A percentile compares a stretch with the other conserved stretches of the same genome.
These are phyloP conservation scores for Monilinia fructigena DNA, from an alignment of 2,329 filamentous ascomycete genomes.

Conservation along the genomic window DNA sequence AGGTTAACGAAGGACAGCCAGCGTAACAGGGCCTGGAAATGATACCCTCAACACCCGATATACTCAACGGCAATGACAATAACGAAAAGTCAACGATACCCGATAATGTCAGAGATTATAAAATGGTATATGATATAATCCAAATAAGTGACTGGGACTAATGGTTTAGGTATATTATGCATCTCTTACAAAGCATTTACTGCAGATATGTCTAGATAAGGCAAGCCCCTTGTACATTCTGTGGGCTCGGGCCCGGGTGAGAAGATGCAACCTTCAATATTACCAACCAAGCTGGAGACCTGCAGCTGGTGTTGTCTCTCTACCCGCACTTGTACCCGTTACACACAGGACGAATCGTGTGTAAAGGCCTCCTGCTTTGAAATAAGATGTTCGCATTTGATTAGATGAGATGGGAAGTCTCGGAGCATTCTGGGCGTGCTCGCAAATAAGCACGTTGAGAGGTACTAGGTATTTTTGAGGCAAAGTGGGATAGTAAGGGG, in stretches of 20 bases:
- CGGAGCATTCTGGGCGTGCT: not conserved
- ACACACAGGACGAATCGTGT: not conserved
- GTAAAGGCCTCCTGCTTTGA: not conserved
- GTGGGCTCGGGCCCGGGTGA: not conserved
- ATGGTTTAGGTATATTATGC: not conserved
- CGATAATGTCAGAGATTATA: not conserved
- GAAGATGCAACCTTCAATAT: not conserved
- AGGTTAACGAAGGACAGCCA: not conserved
- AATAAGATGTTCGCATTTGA: not conserved
- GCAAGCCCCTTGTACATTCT: slow-evolving; percentile 1
- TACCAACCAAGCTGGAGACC: too few relatives aligned
- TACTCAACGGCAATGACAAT: not conserved
- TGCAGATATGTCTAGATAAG: not conserved
- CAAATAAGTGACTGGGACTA: not conserved
- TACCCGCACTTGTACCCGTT: too few relatives aligned
- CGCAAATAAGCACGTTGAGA: too few relatives aligned
- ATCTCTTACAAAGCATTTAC: slow-evolving; percentile 3
- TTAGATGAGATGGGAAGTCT: not conserved
- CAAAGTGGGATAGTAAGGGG: too few relatives aligned
- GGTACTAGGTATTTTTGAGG: too few relatives aligned
- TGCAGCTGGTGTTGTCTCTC: too few relatives aligned
- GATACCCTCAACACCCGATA: not conserved
- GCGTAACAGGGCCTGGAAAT: not conserved
- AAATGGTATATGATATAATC: not conserved
- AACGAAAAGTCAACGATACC: not conserved